Evolutionary conservation across 176 grass and related monocot genomes (phyloP).

Genomic region (Carex kokanica): DNA sequence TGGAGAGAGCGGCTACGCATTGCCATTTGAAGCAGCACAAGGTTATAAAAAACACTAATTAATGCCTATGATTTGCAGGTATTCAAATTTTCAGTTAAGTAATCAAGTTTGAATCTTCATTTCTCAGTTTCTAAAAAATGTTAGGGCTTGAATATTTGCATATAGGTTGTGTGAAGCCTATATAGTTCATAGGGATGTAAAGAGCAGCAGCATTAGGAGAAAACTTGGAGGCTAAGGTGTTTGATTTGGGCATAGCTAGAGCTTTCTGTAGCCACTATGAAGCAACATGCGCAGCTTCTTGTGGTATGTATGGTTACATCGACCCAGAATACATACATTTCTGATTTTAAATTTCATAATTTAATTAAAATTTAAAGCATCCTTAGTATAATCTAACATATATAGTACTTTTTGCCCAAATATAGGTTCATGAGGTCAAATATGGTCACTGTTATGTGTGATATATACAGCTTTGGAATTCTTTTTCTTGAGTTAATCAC

Average conservation of each 20-base stretch:
- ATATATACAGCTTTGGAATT: conserved; percentile 17
- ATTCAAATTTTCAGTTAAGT: background rate
- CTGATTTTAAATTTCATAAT: background rate
- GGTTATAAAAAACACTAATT: conserved; percentile 1
- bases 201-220: conserved; percentile 29
- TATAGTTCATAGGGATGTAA: conserved; percentile 43
- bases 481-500: conserved; percentile 19
- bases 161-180: conserved; percentile 21
- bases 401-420: background rate
- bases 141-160: conserved; percentile 43
- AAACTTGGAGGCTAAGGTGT: too few relatives aligned
- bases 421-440: background rate
- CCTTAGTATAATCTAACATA: background rate
- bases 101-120: background rate
- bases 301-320: conserved; percentile 29
- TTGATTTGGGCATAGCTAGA: too few relatives aligned
- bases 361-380: background rate
- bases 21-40: conserved; percentile 32
- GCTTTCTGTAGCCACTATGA: too few relatives aligned
- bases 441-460: background rate
- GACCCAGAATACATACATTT: conserved; percentile 27
- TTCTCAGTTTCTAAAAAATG: background rate
- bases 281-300: too few relatives aligned
- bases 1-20: conserved; percentile 35
- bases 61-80: too few relatives aligned